Evolutionary conservation across 1,139 yeast genomes (phyloP).

Genomic region (Eremothecium cymbalariae): DNA sequence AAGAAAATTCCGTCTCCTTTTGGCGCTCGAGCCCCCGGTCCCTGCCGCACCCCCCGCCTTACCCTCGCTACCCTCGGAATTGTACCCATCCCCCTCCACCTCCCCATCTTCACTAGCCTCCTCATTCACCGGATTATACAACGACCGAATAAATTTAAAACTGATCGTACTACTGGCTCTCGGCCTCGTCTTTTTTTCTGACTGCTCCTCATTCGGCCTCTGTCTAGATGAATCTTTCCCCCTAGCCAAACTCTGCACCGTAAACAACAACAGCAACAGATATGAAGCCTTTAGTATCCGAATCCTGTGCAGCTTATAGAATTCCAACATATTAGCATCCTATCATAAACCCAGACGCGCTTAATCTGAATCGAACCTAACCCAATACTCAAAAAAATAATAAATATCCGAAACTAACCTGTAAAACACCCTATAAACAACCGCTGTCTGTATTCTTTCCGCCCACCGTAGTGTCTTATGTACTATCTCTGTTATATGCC

Average conservation of each 20-base stretch:
- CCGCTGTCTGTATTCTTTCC: too few species aligned
- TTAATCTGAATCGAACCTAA: too few species aligned
- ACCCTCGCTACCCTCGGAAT: not conserved
- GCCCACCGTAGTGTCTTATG: too few species aligned
- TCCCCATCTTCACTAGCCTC: constrained; percentile 9
- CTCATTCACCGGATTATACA: constrained; percentile 5
- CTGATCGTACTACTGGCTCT: constrained; percentile 6
- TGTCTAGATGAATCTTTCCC: constrained; percentile 10
- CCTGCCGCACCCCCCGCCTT: constrained; percentile 1
- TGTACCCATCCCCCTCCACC: constrained; percentile 8
- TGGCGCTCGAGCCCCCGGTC: too few species aligned
- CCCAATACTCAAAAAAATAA: too few species aligned
- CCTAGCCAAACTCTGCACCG: constrained; percentile 18
- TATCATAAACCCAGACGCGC: too few species aligned
- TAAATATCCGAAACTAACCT: too few species aligned
- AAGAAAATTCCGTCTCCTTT: constrained; percentile 17
- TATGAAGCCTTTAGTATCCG: constrained; percentile 27
- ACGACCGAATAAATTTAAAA: constrained; percentile 1
- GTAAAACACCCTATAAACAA: too few species aligned
- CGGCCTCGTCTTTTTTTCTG: constrained; percentile 1
- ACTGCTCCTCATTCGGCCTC: not conserved
- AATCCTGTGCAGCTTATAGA: constrained; percentile 25
- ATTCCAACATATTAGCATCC: constrained; percentile 9
- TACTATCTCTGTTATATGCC: too few species aligned
- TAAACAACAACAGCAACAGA: constrained; percentile 21